A percentile compares a stretch with the other conserved stretches of the same genome.
These are phyloP conservation scores for Lathyrus sativus DNA, from an alignment of 306 rosid species.

Conservation along the genomic window DNA sequence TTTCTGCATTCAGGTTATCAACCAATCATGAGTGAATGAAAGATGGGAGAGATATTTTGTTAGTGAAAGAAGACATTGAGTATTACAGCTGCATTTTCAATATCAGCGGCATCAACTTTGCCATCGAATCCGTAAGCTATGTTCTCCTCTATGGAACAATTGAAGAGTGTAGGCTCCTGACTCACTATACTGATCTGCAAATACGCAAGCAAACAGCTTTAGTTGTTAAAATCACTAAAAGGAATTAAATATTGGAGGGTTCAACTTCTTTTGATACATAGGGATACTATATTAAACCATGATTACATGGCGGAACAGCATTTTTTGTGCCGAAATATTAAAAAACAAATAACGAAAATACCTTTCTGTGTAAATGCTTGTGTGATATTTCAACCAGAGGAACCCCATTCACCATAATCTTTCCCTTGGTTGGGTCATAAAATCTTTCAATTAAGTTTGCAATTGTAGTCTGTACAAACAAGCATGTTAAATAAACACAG, in stretches of 20 bases:
- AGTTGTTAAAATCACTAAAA: constrained; percentile 26
- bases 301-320: too few relatives aligned
- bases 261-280: constrained; percentile 26
- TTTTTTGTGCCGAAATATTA: not conserved
- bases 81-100: constrained; percentile 75
- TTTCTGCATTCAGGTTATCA: constrained; percentile 54
- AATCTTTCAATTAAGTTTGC: constrained; percentile 90
- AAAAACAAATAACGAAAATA: constrained; percentile 28
- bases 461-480: constrained; percentile 74
- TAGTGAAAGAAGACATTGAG: constrained; percentile 20
- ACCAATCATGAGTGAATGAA: constrained; percentile 24
- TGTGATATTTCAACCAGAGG: constrained; percentile 79
- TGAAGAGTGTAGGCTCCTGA: constrained; percentile 80
- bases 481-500: constrained; percentile 4
- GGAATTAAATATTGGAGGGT: constrained; percentile 15
- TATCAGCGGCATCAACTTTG: constrained; percentile 47
- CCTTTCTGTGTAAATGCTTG: constrained; percentile 76
- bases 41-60: constrained; percentile 4
- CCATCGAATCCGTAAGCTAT: constrained; percentile 80
- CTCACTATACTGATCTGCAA: constrained; percentile 80
- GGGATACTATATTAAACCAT: not conserved
- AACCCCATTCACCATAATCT: constrained; percentile 67
- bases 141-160: constrained; percentile 80
- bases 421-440: constrained; percentile 81
- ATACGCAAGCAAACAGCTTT: constrained; percentile 27